These are phyloP conservation scores for Tremella fuciformis DNA, from an alignment of 768 basidiomycete genomes.

Conservation along the genomic window DNA sequence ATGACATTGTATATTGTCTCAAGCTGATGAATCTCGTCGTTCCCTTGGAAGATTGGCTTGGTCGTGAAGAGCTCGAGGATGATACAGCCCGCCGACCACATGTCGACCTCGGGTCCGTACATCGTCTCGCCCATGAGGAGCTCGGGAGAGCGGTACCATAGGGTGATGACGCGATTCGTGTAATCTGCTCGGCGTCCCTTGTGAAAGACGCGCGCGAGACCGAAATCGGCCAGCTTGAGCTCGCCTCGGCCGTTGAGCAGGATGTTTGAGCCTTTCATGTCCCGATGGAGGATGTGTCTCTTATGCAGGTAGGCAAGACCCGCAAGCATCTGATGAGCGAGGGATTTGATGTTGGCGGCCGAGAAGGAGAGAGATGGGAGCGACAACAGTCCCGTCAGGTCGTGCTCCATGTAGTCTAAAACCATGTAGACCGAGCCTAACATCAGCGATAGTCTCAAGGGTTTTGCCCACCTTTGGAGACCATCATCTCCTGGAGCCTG, in stretches of 20 bases:
- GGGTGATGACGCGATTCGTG: constrained; percentile 97
- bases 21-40: constrained; percentile 95
- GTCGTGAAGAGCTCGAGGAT: constrained; percentile 96
- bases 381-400: constrained; percentile 88
- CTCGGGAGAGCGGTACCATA: constrained; percentile 98
- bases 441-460: background rate
- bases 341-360: constrained; percentile 86
- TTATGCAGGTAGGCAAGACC: constrained; percentile 93
- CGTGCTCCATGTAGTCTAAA: constrained; percentile 99
- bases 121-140: constrained; percentile 90
- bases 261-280: constrained; percentile 99
- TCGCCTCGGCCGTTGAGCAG: constrained; percentile 85
- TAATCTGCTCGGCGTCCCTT: constrained; percentile 87
- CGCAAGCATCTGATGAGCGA: constrained; percentile 91
- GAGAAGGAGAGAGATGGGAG: constrained; percentile 83
- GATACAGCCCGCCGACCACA: constrained; percentile 99
- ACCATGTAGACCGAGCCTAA: constrained; percentile 97
- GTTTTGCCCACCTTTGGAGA: constrained; percentile 70
- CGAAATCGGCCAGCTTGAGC: constrained; percentile 95
- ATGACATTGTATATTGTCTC: constrained; percentile 87
- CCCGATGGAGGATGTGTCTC: constrained; percentile 93
- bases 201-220: constrained; percentile 92
- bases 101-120: constrained; percentile 96
- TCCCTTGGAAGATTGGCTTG: constrained; percentile 95
- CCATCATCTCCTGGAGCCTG: constrained; percentile 94